Evolutionary conservation across 257 asterid genomes (phyloP), one percentile per base, ranked within the genome.

Genomic region (Petrea volubilis): DNA sequence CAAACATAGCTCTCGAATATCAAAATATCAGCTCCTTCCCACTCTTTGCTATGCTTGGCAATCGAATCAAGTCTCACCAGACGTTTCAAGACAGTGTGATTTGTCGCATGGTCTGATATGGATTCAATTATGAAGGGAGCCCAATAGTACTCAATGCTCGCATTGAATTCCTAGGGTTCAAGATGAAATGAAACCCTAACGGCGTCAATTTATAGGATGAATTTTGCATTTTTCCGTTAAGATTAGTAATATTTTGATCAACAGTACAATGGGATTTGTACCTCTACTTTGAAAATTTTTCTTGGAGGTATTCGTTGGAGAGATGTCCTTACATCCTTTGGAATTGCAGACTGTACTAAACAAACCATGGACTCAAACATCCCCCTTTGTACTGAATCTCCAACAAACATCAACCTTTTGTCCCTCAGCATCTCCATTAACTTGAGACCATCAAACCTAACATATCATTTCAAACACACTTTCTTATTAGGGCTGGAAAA

Each of bases 341-440:
- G 87, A 57, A 89, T 75, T 2, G 83, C 86, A 47, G 96, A 87
- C 9, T 89, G 87, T 13, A 91, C 84, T 34, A 94, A 74, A 77
- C 99, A 91, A 13, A 94, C 86, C 95, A 94, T 86, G 15, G 99
- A 94, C 78, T 94, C 97, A 24, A 89, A 94, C 97, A 89, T 89
- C 70, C 97, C 90, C 79, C 99, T 86, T 46, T 94, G 97, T 70
- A 91, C 84, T 1, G 99, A 91, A 66, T 94, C 97, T 63, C 97
- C 99, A 1, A 94, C 76, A 55, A 89, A 91, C 99, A 94, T 91
- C 61, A 89, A 23, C 73, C 97, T 85, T 77, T 94, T 94, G 82
- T 85, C 81, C 80, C 97, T 82, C 70, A 91, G 57, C 78, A 89
- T 91, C 85, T 88, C 94, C 82, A 89, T 53, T 68, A 89, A 55